A percentile compares a stretch with the other conserved stretches of the same genome.
phyloP scores from a whole-genome alignment of 1,284 basidiomycete genomes.

The Ustilago crameri region DNA sequence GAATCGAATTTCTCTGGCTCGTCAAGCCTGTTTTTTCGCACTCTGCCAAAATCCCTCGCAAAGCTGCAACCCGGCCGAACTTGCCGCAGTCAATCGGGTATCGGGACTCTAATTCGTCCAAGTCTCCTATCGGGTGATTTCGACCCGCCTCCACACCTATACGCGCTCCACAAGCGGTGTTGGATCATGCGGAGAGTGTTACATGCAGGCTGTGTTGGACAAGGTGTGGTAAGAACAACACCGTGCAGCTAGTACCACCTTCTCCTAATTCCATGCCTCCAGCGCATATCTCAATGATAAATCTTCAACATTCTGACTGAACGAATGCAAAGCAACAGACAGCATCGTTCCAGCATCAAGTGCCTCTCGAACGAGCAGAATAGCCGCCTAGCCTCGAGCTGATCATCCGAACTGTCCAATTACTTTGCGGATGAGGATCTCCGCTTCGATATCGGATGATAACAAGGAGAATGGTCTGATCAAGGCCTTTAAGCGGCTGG shows the following conservation, averaged over 20 bases:
- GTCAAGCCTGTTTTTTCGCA: neutral
- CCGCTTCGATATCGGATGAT: neutral
- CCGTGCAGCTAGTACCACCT: no score
- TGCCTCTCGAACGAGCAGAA: no score
- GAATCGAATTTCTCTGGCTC: slow-evolving; percentile 1
- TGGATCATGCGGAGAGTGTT: slow-evolving; percentile 18
- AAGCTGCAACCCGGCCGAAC: slow-evolving; percentile 20
- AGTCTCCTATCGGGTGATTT: slow-evolving; percentile 16
- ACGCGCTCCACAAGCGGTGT: slow-evolving; percentile 2
- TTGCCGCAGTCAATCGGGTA: slow-evolving; percentile 40
- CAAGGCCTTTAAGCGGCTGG: slow-evolving; percentile 2
- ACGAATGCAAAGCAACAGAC: no score
- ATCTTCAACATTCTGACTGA: no score
- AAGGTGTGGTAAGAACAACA: slow-evolving; percentile 17
- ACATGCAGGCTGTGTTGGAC: slow-evolving; percentile 14
- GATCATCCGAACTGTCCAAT: no score
- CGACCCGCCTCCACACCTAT: slow-evolving; percentile 16
- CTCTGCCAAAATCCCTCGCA: neutral
- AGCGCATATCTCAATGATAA: no score
- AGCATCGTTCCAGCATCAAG: no score
- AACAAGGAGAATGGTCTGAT: neutral
- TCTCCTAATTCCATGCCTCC: neutral
- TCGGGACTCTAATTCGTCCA: neutral
- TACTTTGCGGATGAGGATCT: no score
- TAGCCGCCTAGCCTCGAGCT: no score